Evolutionary conservation across 2,329 filamentous ascomycete genomes (phyloP).

Genomic region (Karstenula rhodostoma): DNA sequence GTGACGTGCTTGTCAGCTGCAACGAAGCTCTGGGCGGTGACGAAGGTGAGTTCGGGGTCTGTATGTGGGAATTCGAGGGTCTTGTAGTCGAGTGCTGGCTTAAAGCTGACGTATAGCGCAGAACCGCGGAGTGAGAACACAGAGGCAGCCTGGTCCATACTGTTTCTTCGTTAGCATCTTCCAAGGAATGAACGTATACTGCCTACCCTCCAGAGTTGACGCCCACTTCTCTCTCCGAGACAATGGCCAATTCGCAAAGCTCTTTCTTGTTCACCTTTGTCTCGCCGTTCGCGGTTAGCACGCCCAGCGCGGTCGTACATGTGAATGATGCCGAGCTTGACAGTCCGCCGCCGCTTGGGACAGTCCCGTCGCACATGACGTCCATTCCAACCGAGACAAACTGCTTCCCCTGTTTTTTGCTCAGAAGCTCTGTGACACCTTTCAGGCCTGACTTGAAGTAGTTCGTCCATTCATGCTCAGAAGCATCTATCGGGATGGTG

Average conservation of each 20-base stretch:
- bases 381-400: slow-evolving; percentile 82
- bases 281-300: slow-evolving; percentile 85
- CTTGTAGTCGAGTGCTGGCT: slow-evolving; percentile 76
- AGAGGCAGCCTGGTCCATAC: slow-evolving; percentile 97
- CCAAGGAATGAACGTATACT: background rate
- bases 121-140: slow-evolving; percentile 89
- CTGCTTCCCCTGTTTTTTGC: slow-evolving; percentile 67
- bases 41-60: slow-evolving; percentile 83
- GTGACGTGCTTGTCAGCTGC: slow-evolving; percentile 94
- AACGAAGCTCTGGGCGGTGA: slow-evolving; percentile 94
- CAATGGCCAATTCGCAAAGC: slow-evolving; percentile 89
- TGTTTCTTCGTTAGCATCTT: slow-evolving; percentile 49
- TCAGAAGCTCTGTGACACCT: slow-evolving; percentile 81
- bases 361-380: slow-evolving; percentile 87
- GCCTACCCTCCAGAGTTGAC: slow-evolving; percentile 92
- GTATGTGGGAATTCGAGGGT: slow-evolving; percentile 85
- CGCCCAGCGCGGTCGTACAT: slow-evolving; percentile 85
- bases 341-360: slow-evolving; percentile 89
- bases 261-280: slow-evolving; percentile 85
- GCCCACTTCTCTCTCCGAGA: slow-evolving; percentile 91
- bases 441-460: slow-evolving; percentile 95
- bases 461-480: slow-evolving; percentile 92
- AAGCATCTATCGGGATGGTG: slow-evolving; percentile 75
- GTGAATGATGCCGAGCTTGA: slow-evolving; percentile 95
- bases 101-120: slow-evolving; percentile 90